Evolutionary conservation across 129 eudicot species (phyloP).

Genomic region (Flaveria linearis): DNA sequence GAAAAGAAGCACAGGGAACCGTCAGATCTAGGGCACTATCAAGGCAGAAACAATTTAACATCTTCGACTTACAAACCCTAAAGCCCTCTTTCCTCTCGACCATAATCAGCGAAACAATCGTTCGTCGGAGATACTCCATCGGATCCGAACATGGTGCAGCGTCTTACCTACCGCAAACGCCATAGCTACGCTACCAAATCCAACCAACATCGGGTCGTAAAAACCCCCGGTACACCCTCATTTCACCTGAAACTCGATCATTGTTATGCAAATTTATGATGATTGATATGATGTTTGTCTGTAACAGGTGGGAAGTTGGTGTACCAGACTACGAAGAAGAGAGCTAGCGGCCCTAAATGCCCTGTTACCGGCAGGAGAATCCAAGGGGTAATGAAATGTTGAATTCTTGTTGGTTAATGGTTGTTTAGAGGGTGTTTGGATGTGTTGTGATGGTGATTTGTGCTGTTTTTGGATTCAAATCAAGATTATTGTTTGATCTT

Average conservation of each 20-base stretch:
- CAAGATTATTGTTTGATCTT: not conserved
- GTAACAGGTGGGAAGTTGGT: slow-evolving; percentile 61
- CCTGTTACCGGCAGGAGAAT: slow-evolving; percentile 71
- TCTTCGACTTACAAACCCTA: slow-evolving; percentile 1
- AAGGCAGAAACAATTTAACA: slow-evolving; percentile 33
- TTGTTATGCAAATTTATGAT: not conserved
- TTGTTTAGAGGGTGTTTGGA: not conserved
- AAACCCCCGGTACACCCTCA: slow-evolving; percentile 53
- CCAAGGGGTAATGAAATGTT: slow-evolving; percentile 53
- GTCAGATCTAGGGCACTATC: slow-evolving; percentile 51
- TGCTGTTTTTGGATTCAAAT: not conserved
- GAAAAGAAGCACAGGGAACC: slow-evolving; percentile 23
- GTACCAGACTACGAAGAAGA: slow-evolving; percentile 72
- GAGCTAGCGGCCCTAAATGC: slow-evolving; percentile 68
- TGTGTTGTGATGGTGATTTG: not conserved
- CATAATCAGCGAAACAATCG: not conserved
- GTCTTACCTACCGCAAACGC: slow-evolving; percentile 64
- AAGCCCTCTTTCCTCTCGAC: not conserved
- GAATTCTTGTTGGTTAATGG: not conserved
- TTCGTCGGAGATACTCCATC: not conserved
- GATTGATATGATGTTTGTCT: slow-evolving; percentile 13
- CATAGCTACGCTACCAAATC: slow-evolving; percentile 84
- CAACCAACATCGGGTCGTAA: slow-evolving; percentile 65
- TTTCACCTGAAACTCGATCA: not conserved
- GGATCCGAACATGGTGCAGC: slow-evolving; percentile 63